Evolutionary conservation across 257 asterid genomes (phyloP).

Genomic region (Misopates orontium): DNA sequence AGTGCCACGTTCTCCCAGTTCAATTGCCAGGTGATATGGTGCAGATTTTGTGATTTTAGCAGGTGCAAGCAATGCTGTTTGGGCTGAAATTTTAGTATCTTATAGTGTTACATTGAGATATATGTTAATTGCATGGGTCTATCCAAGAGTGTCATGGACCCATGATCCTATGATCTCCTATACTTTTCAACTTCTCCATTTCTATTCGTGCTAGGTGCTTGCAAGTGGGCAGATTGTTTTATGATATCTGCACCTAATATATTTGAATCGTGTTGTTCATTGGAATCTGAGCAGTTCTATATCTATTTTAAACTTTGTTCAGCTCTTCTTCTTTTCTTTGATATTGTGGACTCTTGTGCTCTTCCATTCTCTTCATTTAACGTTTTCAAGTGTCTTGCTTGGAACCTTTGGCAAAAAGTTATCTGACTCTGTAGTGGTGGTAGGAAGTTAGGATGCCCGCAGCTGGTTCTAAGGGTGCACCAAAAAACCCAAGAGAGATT

Average conservation of each 20-base stretch:
- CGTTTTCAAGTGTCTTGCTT: slow-evolving; percentile 16
- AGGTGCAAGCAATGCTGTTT: not conserved
- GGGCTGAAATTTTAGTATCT: slow-evolving; percentile 2
- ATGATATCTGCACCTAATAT: not conserved
- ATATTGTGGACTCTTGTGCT: no score
- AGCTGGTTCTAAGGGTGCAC: slow-evolving; percentile 79
- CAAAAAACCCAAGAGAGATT: slow-evolving; percentile 77
- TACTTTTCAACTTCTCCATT: not conserved
- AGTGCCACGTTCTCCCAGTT: not conserved
- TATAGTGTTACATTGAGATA: not conserved
- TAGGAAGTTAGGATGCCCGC: slow-evolving; percentile 99
- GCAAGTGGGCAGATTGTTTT: not conserved
- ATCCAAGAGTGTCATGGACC: not conserved
- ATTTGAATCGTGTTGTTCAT: slow-evolving; percentile 11
- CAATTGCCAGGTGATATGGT: slow-evolving; percentile 1
- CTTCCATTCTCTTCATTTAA: no score
- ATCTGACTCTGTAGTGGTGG: slow-evolving; percentile 33
- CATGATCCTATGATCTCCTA: no score
- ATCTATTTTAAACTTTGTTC: slow-evolving; percentile 9
- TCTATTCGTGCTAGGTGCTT: not conserved
- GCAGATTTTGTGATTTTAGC: not conserved
- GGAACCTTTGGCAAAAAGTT: slow-evolving; percentile 16
- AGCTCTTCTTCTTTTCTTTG: slow-evolving; percentile 2
- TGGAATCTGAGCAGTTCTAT: slow-evolving; percentile 3
- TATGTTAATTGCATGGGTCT: slow-evolving; percentile 1